Evolutionary conservation across 345 rosid genomes (phyloP), one percentile per base, ranked within the genome.

Genomic region (Corchorus olitorius): DNA sequence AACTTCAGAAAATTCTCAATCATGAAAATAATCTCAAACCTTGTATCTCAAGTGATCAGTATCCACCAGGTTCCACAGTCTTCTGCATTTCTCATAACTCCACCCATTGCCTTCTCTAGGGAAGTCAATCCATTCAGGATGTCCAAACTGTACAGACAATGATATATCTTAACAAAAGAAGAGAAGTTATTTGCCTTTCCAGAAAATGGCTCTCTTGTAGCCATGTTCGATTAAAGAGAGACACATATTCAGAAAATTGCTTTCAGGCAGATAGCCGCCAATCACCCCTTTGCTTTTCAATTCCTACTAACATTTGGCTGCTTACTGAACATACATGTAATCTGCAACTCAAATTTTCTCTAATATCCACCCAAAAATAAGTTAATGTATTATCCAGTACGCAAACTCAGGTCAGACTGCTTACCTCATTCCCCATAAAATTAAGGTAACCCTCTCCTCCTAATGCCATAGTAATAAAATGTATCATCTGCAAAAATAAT

Each of bases 351-450:
- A 33, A 27, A 27, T 27, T 27, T 27, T 59, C 41, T 56, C 76
- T 46, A 43, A 45, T 37, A 58, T 73, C 41, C 43, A 60, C 5
- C 22, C 45, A 72, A 43, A 43, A 2, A 20, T 12, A 9, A 43
- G 10, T 70, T 16, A 15, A 67, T 48, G 53, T 27, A 67, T 16
- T 17, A 11, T 50, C 15, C 46, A 52, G 61, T 34, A 70, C 0
- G 1, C 45, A 17, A 20, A 17, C 48, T 70, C 35, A 43, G 66
- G 60, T 45, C 19, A 62, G 71, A 78, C 41, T 70, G 37, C 76
- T 79, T 81, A 90, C 97, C 91, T 92, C 97, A 76, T 92, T 92
- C 74, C 94, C 97, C 93, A 92, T 92, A 74, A 90, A 92, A 86
- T 92, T 92, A 72, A 92, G 91, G 78, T 92, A 90, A 77, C 94